phyloP scores from a whole-genome alignment of 345 rosid genomes.

The Schrenkiella parvula region DNA sequence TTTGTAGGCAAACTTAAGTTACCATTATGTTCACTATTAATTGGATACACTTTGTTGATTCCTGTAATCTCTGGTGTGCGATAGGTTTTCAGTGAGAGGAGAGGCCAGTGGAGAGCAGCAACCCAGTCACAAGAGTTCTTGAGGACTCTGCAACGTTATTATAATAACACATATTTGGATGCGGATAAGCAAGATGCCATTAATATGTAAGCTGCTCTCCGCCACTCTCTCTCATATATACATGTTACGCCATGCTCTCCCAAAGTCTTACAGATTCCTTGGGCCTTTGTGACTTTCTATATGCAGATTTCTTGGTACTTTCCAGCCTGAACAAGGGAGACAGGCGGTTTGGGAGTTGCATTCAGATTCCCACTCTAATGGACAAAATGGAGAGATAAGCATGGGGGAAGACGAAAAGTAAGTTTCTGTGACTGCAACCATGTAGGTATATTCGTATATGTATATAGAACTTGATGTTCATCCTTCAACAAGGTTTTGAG shows the following conservation, averaged over 20 bases:
- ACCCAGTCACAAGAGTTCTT: constrained; percentile 98
- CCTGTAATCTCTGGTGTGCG: constrained; percentile 22
- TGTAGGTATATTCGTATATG: constrained; percentile 2
- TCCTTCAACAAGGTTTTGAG: background rate
- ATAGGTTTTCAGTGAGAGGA: constrained; percentile 85
- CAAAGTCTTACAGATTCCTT: background rate
- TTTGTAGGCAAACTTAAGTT: constrained; percentile 2
- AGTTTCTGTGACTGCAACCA: constrained; percentile 20
- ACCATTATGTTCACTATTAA: constrained; percentile 4
- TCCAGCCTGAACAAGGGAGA: constrained; percentile 70
- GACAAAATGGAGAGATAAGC: constrained; percentile 57
- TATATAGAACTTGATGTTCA: background rate
- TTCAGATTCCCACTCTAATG: constrained; percentile 50
- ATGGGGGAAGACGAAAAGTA: constrained; percentile 68
- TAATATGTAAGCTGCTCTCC: constrained; percentile 59
- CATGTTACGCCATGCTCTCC: constrained; percentile 11
- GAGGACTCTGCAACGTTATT: constrained; percentile 91
- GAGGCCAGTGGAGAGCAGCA: constrained; percentile 99
- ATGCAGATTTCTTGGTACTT: constrained; percentile 87
- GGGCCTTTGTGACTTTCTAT: constrained; percentile 7
- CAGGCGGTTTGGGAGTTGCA: constrained; percentile 82
- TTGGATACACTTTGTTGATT: constrained; percentile 10
- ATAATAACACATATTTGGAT: constrained; percentile 96
- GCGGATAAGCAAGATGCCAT: constrained; percentile 92
- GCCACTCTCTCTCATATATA: constrained; percentile 9